Evolutionary conservation across 306 rosid genomes (phyloP).

Genomic region (Dalbergia oliveri): DNA sequence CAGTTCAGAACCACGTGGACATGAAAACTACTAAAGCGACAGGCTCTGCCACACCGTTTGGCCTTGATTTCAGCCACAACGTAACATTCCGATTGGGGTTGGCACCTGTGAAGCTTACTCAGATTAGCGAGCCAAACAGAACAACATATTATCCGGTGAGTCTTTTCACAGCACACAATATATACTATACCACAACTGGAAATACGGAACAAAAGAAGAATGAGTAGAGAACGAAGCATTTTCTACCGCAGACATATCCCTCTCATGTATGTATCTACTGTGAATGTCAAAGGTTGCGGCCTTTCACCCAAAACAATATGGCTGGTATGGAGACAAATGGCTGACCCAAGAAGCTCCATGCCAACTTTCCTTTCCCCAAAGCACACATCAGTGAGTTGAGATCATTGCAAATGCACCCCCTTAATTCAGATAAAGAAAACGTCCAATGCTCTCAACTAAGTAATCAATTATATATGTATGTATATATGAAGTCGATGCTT

Average conservation of each 20-base stretch:
- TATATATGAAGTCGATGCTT: not conserved
- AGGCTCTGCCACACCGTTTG: not conserved
- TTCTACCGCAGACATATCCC: not conserved
- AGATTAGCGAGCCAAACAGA: not conserved
- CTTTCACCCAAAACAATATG: no score
- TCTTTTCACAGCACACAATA: not conserved
- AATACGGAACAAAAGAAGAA: not conserved
- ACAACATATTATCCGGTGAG: not conserved
- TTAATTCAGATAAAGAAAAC: not conserved
- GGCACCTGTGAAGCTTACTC: not conserved
- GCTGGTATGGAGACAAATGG: constrained; percentile 1
- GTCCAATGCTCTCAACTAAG: not conserved
- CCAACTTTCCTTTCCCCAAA: not conserved
- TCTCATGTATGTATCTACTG: no score
- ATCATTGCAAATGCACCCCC: not conserved
- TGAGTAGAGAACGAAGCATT: not conserved
- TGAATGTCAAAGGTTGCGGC: no score
- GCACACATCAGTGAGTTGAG: not conserved
- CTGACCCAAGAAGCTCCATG: not conserved
- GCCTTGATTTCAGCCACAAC: not conserved
- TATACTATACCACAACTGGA: not conserved
- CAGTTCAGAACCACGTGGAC: not conserved
- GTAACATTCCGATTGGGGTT: not conserved
- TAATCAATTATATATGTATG: not conserved
- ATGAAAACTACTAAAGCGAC: not conserved